Evolutionary conservation across 257 asterid genomes (phyloP).

Genomic region (Eustoma russellianum): DNA sequence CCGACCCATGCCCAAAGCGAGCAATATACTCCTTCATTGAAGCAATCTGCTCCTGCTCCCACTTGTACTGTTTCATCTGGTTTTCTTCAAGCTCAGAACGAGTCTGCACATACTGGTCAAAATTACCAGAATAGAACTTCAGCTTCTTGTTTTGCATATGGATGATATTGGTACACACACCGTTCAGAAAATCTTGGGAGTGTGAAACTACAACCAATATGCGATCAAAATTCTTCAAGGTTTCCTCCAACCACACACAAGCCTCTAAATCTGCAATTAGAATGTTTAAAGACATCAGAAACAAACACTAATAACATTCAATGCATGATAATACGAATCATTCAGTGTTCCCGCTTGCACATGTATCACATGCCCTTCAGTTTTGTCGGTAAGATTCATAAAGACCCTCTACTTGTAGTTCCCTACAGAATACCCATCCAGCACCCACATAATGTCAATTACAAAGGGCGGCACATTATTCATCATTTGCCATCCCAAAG

Average conservation of each 20-base stretch:
- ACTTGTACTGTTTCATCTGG: slow-evolving; percentile 94
- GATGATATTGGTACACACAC: slow-evolving; percentile 93
- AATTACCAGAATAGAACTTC: slow-evolving; percentile 80
- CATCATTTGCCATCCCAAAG: too few species aligned
- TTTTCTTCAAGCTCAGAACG: slow-evolving; percentile 96
- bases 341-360: too few species aligned
- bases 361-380: too few species aligned
- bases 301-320: neutral
- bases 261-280: slow-evolving; percentile 73
- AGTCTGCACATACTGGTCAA: slow-evolving; percentile 85
- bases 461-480: too few species aligned
- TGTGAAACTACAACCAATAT: slow-evolving; percentile 95
- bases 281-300: neutral
- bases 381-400: too few species aligned
- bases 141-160: slow-evolving; percentile 87
- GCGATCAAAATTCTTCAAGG: too few species aligned
- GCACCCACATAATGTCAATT: too few species aligned
- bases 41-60: too few species aligned
- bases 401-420: too few species aligned
- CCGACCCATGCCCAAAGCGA: too few species aligned
- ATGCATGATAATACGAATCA: neutral
- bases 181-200: slow-evolving; percentile 95
- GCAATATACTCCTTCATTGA: too few species aligned
- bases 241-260: slow-evolving; percentile 97
- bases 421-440: too few species aligned